Conservation (phyloP, 1,284 basidiomycete species). For the Irpex lacteus region DNA sequence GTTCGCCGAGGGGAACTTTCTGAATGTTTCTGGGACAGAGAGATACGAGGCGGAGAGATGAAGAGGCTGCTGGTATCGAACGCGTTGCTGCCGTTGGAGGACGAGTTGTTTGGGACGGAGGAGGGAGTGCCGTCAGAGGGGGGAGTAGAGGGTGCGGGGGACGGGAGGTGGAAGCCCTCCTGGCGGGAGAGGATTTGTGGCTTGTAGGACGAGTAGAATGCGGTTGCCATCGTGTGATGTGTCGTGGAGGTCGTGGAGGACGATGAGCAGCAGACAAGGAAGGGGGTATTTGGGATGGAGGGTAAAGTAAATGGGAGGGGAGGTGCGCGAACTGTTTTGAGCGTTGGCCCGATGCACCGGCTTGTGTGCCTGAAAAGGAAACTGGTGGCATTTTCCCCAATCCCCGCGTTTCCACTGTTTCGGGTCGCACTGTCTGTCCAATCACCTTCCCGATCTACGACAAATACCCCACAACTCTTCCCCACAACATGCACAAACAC, state of each 20-base stretch:
- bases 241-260: conserved; percentile 1
- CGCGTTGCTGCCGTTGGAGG: conserved; percentile 15
- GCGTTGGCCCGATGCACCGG: conserved; percentile 11
- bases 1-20: conserved; percentile 41
- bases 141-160: conserved; percentile 36
- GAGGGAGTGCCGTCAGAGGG: conserved; percentile 29
- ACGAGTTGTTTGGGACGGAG: conserved; percentile 20
- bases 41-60: conserved; percentile 36
- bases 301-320: conserved; percentile 4
- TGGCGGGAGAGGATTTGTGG: conserved; percentile 43
- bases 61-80: conserved; percentile 37
- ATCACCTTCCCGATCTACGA: conserved; percentile 2
- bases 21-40: conserved; percentile 47
- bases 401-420: conserved; percentile 18
- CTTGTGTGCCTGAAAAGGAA: conserved; percentile 2
- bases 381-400: conserved; percentile 5
- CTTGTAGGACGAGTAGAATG: conserved; percentile 35
- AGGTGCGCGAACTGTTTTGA: conserved; percentile 6
- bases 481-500: conserved; percentile 14
- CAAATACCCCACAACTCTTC: conserved; percentile 15
- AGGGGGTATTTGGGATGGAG: background rate
- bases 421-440: conserved; percentile 7
- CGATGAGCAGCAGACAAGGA: background rate
- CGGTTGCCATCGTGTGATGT: conserved; percentile 13
- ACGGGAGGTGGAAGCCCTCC: conserved; percentile 64